phyloP scores from a whole-genome alignment of 306 rosid species.

The Rubus idaeus region DNA sequence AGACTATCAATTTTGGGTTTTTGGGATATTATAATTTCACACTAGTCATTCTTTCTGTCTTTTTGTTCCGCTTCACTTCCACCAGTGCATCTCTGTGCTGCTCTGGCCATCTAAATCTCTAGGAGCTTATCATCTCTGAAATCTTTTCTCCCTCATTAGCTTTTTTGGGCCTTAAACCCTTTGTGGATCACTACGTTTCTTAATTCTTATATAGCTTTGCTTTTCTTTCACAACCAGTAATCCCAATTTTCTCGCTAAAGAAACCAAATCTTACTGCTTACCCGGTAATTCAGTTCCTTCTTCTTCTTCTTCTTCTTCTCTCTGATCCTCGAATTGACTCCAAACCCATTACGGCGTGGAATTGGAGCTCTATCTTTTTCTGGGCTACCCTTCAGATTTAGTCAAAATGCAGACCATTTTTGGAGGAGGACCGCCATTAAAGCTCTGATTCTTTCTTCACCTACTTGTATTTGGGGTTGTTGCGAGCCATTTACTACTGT shows the following conservation, averaged over 20 bases:
- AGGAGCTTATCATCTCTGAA: conserved; percentile 27
- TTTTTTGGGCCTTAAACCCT: conserved; percentile 11
- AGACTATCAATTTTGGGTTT: neutral
- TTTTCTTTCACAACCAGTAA: neutral
- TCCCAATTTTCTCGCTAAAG: neutral
- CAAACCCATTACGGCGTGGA: neutral
- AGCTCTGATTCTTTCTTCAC: conserved; percentile 32
- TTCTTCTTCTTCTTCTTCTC: conserved; percentile 2
- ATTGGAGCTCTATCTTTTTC: conserved; percentile 9
- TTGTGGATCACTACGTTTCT: neutral
- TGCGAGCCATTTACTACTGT: conserved; percentile 31
- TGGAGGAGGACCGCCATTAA: conserved; percentile 18
- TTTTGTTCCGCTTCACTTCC: conserved; percentile 33
- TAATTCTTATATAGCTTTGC: neutral
- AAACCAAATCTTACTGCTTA: conserved; percentile 9
- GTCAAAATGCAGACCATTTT: conserved; percentile 37
- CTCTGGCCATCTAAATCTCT: conserved; percentile 29
- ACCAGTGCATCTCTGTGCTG: conserved; percentile 25
- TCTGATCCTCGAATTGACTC: neutral
- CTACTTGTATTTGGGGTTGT: conserved; percentile 19
- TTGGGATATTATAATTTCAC: conserved; percentile 4
- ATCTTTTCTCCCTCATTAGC: conserved; percentile 6
- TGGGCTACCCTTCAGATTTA: conserved; percentile 36
- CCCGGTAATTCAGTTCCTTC: conserved; percentile 4
- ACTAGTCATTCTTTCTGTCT: conserved; percentile 34